phyloP scores from a whole-genome alignment of 139 green algal genomes.

The Micractinium conductrix region DNA sequence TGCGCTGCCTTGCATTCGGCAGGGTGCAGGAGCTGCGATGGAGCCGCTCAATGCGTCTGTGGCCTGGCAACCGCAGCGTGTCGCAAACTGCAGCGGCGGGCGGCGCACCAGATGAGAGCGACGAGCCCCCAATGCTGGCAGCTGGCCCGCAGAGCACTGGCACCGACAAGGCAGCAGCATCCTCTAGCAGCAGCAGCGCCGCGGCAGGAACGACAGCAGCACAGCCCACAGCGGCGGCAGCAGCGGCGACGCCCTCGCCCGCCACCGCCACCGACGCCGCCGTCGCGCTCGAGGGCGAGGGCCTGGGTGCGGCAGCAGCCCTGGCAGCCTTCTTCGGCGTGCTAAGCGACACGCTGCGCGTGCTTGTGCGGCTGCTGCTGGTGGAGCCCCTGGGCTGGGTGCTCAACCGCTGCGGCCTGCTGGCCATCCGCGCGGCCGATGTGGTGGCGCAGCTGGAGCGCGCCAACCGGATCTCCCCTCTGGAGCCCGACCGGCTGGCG shows the following conservation, averaged over 20 bases:
- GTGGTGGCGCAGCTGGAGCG: constrained; percentile 30
- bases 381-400: constrained; percentile 32
- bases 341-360: constrained; percentile 17
- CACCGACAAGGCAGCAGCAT: not conserved
- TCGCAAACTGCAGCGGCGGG: not conserved
- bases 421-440: not conserved
- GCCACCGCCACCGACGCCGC: not conserved
- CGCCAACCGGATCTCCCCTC: not conserved
- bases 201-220: not conserved
- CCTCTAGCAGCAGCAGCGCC: too few species aligned
- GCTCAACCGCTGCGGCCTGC: constrained; percentile 31
- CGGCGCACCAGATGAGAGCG: not conserved
- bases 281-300: not conserved
- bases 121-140: not conserved
- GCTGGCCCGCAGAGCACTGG: not conserved
- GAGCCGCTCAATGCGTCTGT: too few species aligned
- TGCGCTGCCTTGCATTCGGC: too few species aligned
- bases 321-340: constrained; percentile 12
- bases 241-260: not conserved
- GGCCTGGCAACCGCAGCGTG: not conserved
- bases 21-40: not conserved
- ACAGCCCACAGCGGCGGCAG: not conserved
- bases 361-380: constrained; percentile 43
- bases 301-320: not conserved
- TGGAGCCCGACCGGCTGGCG: constrained; percentile 18